Evolutionary conservation across 2,329 filamentous ascomycete species (phyloP).

Genomic region (Colletotrichum sp.): DNA sequence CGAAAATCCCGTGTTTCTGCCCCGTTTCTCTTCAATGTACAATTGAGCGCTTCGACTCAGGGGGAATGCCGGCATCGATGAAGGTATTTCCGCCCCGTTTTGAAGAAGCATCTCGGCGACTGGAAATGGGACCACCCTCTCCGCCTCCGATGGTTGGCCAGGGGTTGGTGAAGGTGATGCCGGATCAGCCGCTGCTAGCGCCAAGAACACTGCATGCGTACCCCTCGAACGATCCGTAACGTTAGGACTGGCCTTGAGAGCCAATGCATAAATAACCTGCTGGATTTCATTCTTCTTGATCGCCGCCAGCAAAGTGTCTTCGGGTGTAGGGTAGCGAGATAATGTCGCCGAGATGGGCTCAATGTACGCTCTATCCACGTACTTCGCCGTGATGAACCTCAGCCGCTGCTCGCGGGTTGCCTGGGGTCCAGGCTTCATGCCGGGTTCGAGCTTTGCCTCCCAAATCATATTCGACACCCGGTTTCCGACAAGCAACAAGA

Average conservation of each 20-base stretch:
- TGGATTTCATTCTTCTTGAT: conserved; percentile 98
- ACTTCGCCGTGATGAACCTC: conserved; percentile 95
- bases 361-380: conserved; percentile 83
- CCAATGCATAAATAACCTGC: conserved; percentile 88
- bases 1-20: conserved; percentile 51
- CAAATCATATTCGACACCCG: conserved; percentile 95
- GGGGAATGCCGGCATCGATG: conserved; percentile 78
- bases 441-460: conserved; percentile 83
- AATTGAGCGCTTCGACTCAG: conserved; percentile 80
- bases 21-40: conserved; percentile 82
- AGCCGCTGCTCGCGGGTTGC: conserved; percentile 89
- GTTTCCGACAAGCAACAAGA: conserved; percentile 90
- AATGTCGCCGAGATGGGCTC: conserved; percentile 77
- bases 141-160: conserved; percentile 41
- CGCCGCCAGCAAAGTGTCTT: conserved; percentile 88
- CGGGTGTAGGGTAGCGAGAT: conserved; percentile 77
- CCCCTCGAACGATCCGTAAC: conserved; percentile 83
- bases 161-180: conserved; percentile 69
- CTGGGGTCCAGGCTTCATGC: conserved; percentile 74
- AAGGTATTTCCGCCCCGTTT: conserved; percentile 89
- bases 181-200: conserved; percentile 90
- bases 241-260: conserved; percentile 87
- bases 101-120: conserved; percentile 91
- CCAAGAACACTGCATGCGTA: conserved; percentile 89
- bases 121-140: conserved; percentile 75